Evolutionary conservation across 176 grass and related monocot genomes (phyloP).

Genomic region (Oryza australiensis): DNA sequence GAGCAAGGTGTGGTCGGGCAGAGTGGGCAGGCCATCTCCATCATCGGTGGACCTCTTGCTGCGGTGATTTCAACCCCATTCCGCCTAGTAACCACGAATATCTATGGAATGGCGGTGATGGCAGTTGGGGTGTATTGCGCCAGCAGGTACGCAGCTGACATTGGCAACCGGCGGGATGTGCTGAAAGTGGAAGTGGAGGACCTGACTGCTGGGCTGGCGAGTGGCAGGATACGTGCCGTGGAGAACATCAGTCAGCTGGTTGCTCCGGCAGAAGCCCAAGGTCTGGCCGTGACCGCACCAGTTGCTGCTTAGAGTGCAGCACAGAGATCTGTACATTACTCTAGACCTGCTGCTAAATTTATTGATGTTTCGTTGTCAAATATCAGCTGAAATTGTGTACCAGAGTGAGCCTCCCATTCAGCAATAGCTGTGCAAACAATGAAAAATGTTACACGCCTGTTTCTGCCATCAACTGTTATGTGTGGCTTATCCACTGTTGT

Average conservation of each 20-base stretch:
- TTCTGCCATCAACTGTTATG: background rate
- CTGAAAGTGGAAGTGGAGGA: slow-evolving; percentile 53
- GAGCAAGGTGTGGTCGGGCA: slow-evolving; percentile 55
- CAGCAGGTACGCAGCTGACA: slow-evolving; percentile 58
- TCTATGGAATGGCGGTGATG: slow-evolving; percentile 50
- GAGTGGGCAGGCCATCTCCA: slow-evolving; percentile 61
- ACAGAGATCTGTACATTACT: background rate
- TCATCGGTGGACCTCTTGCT: slow-evolving; percentile 56
- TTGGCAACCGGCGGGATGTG: slow-evolving; percentile 55
- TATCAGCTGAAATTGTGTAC: slow-evolving; percentile 22
- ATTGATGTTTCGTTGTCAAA: background rate
- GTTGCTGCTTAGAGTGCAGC: slow-evolving; percentile 30
- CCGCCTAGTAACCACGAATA: slow-evolving; percentile 54
- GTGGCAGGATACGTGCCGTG: slow-evolving; percentile 38
- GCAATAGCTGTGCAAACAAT: background rate
- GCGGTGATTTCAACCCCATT: slow-evolving; percentile 52
- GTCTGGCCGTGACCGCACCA: background rate
- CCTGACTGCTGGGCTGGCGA: slow-evolving; percentile 42
- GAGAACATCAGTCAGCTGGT: slow-evolving; percentile 41
- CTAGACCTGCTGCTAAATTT: slow-evolving; percentile 1
- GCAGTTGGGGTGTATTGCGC: slow-evolving; percentile 50
- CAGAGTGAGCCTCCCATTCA: slow-evolving; percentile 20
- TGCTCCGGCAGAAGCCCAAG: slow-evolving; percentile 27
- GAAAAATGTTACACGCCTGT: background rate
- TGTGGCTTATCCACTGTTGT: slow-evolving; percentile 16